Evolutionary conservation across 352 stramenopile genomes (phyloP).

Genomic region (Plasmopara muralis): DNA sequence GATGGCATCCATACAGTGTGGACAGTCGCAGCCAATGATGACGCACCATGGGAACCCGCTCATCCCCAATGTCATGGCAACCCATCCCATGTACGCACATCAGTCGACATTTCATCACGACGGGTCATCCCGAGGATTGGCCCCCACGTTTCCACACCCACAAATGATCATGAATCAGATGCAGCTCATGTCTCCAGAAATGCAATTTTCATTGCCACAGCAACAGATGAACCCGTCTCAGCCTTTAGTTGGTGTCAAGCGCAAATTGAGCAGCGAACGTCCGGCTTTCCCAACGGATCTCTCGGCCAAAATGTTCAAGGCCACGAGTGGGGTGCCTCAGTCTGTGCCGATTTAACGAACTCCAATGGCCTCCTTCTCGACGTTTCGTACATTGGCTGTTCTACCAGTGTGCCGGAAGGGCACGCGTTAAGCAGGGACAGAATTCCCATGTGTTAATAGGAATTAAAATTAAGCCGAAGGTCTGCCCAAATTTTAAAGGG

Average conservation of each 20-base stretch:
- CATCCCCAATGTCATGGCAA: conserved; percentile 28
- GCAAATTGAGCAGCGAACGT: conserved; percentile 43
- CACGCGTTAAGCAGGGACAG: conserved; percentile 10
- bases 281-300: conserved; percentile 29
- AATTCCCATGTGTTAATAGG: conserved; percentile 22
- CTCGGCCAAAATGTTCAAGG: conserved; percentile 36
- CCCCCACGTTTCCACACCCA: conserved; percentile 43
- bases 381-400: conserved; percentile 5
- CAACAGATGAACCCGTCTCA: conserved; percentile 10
- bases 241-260: conserved; percentile 32
- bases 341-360: conserved; percentile 29
- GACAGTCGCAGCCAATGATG: conserved; percentile 29
- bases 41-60: conserved; percentile 19
- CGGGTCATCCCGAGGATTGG: conserved; percentile 29
- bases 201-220: conserved; percentile 32
- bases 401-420: conserved; percentile 22
- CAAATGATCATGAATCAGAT: conserved; percentile 50
- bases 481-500: conserved; percentile 16
- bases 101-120: conserved; percentile 24
- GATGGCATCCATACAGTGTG: conserved; percentile 19
- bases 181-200: conserved; percentile 27
- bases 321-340: conserved; percentile 29
- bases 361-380: background rate
- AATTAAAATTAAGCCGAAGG: conserved; percentile 22
- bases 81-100: conserved; percentile 23